Evolutionary conservation across 345 rosid species (phyloP).

Genomic region (Trapa bicornis): DNA sequence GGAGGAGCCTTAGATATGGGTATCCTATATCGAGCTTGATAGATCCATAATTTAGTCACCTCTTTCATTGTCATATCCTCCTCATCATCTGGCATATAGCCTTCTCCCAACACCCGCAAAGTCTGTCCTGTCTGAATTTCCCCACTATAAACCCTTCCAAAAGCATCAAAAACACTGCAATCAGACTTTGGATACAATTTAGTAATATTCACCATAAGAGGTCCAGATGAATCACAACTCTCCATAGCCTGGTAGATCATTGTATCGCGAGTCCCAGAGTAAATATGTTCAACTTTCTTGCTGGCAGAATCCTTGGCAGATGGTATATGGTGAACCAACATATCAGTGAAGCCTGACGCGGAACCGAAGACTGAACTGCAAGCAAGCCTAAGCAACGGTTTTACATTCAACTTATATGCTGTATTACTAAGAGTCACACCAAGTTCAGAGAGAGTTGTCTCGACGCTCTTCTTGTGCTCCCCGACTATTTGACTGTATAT

Average conservation of each 20-base stretch:
- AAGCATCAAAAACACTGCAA: constrained; percentile 92
- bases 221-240: constrained; percentile 80
- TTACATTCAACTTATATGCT: constrained; percentile 79
- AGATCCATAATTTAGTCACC: constrained; percentile 88
- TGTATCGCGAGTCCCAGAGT: constrained; percentile 74
- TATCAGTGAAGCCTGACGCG: constrained; percentile 93
- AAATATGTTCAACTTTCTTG: constrained; percentile 68
- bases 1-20: constrained; percentile 94
- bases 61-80: constrained; percentile 94
- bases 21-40: constrained; percentile 86
- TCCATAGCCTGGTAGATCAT: constrained; percentile 64
- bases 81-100: constrained; percentile 94
- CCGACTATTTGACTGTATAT: constrained; percentile 97
- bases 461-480: constrained; percentile 95
- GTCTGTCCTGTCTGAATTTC: constrained; percentile 87
- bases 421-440: constrained; percentile 89
- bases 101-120: constrained; percentile 83
- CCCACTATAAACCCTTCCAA: constrained; percentile 91
- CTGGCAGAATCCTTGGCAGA: constrained; percentile 80
- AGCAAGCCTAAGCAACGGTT: constrained; percentile 83
- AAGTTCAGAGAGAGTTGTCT: constrained; percentile 86
- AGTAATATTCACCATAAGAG: constrained; percentile 90
- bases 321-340: constrained; percentile 91
- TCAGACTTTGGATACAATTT: constrained; percentile 94
- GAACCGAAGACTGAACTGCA: constrained; percentile 92